Base-by-base conservation (phyloP, 768 basidiomycete species). In the Melanogaster broomeanus region DNA sequence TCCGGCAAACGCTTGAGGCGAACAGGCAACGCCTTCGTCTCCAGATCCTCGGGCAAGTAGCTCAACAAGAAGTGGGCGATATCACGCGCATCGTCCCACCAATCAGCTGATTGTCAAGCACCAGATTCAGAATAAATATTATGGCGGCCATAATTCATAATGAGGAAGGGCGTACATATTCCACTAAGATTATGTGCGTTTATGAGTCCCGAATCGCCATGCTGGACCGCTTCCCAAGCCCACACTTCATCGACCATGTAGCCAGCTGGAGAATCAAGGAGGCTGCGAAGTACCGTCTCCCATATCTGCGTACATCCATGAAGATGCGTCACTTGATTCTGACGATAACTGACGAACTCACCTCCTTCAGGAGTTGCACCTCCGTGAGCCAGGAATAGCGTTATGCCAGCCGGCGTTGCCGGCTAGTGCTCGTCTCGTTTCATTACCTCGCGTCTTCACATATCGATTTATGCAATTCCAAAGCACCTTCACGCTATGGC, bases 351-450 rank as follows among this genome's bases (percentile, higher is more conserved):
- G 1, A 27, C 13, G 33, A 31, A 55, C 80, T 42, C 47, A 84
- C 90, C 83, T 95, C 92, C 66, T 94, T 95, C 42, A 81, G 82
- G 59, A 95, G 87, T 1, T 93, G n/a, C 93, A 67, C 90, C 95
- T 3, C 90, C 91, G 65, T 95, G 93, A 4, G 82, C 81, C 42
- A 90, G 74, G 55, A 94, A 79, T 45, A 95, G 67, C 0, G 91
- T 95, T 10, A 89, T 45, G 0, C 87, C 82, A 19, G n/a, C n/a
- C n/a, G n/a, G 16, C 13, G 2, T 24, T 37, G 21, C 28, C 35
- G 9, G 38, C 40, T 24, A 1, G 9, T 3, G 42, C 27, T 30
- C 42, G 46, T 27, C 15, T 9, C 7, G 21, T 27, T 27, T 48
- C 30, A 13, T 42, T 28, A 21, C 61, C 64, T 51, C 50, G 45